phyloP scores from a whole-genome alignment of 148 eudicot species.

The Polygonum aviculare region DNA sequence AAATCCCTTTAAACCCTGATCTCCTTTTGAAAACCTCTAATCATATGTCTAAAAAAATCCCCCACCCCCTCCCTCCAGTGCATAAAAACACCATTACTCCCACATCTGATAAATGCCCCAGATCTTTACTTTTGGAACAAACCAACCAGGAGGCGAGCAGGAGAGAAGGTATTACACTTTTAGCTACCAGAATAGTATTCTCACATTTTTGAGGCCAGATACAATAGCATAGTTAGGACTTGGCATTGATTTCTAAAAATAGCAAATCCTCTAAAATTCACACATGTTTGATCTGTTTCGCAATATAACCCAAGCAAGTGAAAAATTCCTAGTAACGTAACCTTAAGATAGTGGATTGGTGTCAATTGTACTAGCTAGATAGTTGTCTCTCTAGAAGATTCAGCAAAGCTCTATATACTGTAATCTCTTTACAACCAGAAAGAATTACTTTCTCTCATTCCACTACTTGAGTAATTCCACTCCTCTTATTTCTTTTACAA shows the following conservation, averaged over 20 bases:
- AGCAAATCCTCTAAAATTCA: no score
- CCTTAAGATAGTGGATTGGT: no score
- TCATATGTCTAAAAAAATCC: not conserved
- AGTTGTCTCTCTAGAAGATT: no score
- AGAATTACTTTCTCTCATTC: no score
- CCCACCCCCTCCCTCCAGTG: not conserved
- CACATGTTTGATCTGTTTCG: not conserved
- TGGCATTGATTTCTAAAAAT: not conserved
- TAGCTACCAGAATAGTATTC: not conserved
- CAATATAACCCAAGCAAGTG: not conserved
- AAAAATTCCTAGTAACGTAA: not conserved
- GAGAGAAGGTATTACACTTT: not conserved
- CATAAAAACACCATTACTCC: not conserved
- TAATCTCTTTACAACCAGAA: no score
- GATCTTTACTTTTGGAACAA: not conserved
- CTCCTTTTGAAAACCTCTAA: not conserved
- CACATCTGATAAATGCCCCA: not conserved
- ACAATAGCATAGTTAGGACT: not conserved
- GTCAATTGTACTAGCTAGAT: no score
- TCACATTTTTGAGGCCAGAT: not conserved
- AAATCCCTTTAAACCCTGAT: not conserved
- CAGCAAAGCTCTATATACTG: no score
- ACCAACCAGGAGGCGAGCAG: not conserved
- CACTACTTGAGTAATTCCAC: no score
- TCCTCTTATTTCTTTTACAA: not conserved